These are phyloP conservation scores for Populus alba DNA, from an alignment of 345 rosid genomes.

Conservation along the genomic window DNA sequence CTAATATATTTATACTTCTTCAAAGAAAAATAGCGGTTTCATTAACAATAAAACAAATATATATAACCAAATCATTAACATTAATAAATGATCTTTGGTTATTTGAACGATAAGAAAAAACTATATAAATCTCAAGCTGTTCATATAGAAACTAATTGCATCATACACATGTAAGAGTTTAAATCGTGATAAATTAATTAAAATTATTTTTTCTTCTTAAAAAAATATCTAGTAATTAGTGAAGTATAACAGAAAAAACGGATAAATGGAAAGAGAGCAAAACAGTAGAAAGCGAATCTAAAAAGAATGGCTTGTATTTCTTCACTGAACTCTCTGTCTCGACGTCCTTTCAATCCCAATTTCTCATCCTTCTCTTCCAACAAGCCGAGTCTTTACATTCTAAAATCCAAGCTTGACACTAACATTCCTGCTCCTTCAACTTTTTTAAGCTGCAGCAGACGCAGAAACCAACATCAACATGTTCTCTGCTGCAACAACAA, in stretches of 20 bases:
- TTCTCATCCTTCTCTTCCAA: constrained; percentile 23
- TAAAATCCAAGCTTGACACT: not conserved
- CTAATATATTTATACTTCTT: no score
- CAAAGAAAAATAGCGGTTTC: no score
- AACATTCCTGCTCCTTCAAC: not conserved
- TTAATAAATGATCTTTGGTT: no score
- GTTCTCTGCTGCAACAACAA: constrained; percentile 21
- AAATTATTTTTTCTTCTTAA: no score
- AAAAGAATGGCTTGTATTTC: constrained; percentile 53
- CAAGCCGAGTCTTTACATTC: constrained; percentile 12
- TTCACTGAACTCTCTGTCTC: constrained; percentile 35
- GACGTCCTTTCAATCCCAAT: constrained; percentile 12
- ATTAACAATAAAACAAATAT: no score
- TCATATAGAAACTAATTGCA: no score
- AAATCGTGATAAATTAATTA: no score
- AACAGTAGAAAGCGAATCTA: not conserved
- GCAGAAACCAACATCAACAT: constrained; percentile 12
- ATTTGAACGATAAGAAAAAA: no score
- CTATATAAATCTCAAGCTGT: no score
- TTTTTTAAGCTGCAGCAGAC: constrained; percentile 17
- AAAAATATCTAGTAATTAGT: not conserved
- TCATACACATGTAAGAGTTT: no score
- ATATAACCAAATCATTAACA: no score
- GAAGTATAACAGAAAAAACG: not conserved
- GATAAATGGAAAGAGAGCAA: not conserved